Evolutionary conservation across 1,284 basidiomycete species (phyloP).

Genomic region (Cryptococcus depauperatus): DNA sequence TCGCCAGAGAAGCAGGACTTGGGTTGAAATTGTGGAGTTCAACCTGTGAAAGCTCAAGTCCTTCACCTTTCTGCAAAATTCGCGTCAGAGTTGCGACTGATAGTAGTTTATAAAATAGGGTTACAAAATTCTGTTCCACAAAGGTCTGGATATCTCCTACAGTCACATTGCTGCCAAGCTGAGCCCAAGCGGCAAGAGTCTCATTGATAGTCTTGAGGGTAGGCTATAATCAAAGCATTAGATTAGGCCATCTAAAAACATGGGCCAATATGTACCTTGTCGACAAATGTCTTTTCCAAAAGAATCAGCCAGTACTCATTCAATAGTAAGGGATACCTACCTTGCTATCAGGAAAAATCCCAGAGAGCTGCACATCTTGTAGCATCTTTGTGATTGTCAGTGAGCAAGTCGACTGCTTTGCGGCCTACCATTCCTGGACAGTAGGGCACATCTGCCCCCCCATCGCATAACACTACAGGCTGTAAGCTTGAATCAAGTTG

Average conservation of each 20-base stretch:
- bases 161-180: conserved; percentile 54
- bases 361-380: conserved; percentile 74
- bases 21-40: conserved; percentile 55
- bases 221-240: conserved; percentile 48
- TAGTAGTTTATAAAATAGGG: too few species aligned
- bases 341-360: conserved; percentile 72
- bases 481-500: neutral
- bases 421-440: conserved; percentile 64
- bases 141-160: conserved; percentile 53
- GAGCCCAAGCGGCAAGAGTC: conserved; percentile 63
- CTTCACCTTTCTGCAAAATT: conserved; percentile 61
- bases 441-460: conserved; percentile 58
- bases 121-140: conserved; percentile 62
- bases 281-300: conserved; percentile 54
- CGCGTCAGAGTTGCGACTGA: too few species aligned
- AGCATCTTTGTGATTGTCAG: conserved; percentile 55
- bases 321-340: conserved; percentile 43
- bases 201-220: conserved; percentile 58
- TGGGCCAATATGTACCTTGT: conserved; percentile 48
- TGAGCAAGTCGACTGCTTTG: neutral
- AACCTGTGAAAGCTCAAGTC: conserved; percentile 65
- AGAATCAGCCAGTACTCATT: neutral
- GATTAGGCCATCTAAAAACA: neutral
- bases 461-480: conserved; percentile 28
- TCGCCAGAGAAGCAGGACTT: conserved; percentile 60